Evolutionary conservation across 768 basidiomycete species (phyloP), one percentile per base, ranked within the genome.

Genomic region (Jaapia argillacea): DNA sequence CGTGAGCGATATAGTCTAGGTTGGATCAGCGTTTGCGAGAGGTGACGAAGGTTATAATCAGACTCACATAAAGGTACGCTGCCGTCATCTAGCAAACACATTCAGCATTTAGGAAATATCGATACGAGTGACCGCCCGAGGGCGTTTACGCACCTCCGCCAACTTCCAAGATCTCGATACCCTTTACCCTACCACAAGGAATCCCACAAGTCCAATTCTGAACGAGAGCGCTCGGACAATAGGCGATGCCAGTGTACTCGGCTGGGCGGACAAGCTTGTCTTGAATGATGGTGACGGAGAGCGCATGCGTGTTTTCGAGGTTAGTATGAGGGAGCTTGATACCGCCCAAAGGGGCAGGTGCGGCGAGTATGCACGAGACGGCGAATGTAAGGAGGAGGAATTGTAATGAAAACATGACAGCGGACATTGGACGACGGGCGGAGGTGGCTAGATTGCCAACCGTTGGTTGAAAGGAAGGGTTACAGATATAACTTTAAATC

Each of bases 131-230:
- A n/a, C n/a, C n/a, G n/a, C n/a, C n/a, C n/a, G n/a, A n/a, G n/a
- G n/a, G n/a, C n/a, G n/a, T n/a, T n/a, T 38, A 54, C 63, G 3
- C 48, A 65, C 64, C 60, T 54, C 67, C 65, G 22, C 66, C 65
- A 21, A 58, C 49, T 26, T 51, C 51, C 14, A 62, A 42, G 1
- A 62, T 51, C 38, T 55, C 45, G 14, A 65, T 43, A 25, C 52
- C 52, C n/a, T n/a, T n/a, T 2, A 65, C 36, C 21, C 54, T 56
- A 22, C 55, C 54, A 46, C 66, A 67, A 27, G 63, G 51, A 1
- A 45, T 47, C 12, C 66, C 65, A 43, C 65, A 67, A 14, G 52
- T 46, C 58, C 57, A 62, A 37, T 52, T 55, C 36, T 53, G 51
- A n/a, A 69, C 59, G 3, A 57, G 46, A 1, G 43, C 53, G 12